Evolutionary conservation across 2,329 filamentous ascomycete species (phyloP), one percentile per base, ranked within the genome.

Genomic region (Penicillium hordei): DNA sequence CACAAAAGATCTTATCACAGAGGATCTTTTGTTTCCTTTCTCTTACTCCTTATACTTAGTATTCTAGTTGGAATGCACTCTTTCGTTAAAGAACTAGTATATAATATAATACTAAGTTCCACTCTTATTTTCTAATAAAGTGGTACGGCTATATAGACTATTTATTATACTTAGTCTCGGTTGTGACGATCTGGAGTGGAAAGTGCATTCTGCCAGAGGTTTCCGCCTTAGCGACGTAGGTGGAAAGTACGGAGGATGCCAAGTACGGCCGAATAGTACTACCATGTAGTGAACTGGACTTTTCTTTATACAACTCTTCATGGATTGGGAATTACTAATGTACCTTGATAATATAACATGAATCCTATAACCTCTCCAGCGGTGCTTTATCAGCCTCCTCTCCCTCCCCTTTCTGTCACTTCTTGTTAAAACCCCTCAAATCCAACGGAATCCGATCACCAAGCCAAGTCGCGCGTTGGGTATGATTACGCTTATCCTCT

Each of bases 401-500:
- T 31, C 64, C 60, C 53, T 60, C 48, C 50, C 53, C 57, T 59
- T 62, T 66, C 60, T 67, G 39, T 46, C 48, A 60, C 54, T 70
- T 61, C 56, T 66, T 65, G 53, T 73, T 75, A 29, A 79, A 76
- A 3, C 75, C 0, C 33, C 70, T 63, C 61, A 78, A 60, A 68
- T 79, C 76, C 62, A 80, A 65, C 25, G 77, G 77, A 52, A 79
- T 69, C n/a, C 69, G 65, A n/a, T 79, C 76, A 5, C 78, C 77
- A 62, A 79, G 60, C 77, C 78, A 80, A 13, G 71, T 72, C 61
- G 78, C 78, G 23, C 76, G 68, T 58, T 77, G 73, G 27, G 76
- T 76, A 67, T 81, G 75, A 66, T 79, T 76, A 45, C 83, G 76
- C 57, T 82, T 79, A 40, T 86, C 82, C n/a, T 82, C 80, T 8